Base-by-base conservation (phyloP, 495 filamentous ascomycete species). In the Usnea hakonensis region DNA sequence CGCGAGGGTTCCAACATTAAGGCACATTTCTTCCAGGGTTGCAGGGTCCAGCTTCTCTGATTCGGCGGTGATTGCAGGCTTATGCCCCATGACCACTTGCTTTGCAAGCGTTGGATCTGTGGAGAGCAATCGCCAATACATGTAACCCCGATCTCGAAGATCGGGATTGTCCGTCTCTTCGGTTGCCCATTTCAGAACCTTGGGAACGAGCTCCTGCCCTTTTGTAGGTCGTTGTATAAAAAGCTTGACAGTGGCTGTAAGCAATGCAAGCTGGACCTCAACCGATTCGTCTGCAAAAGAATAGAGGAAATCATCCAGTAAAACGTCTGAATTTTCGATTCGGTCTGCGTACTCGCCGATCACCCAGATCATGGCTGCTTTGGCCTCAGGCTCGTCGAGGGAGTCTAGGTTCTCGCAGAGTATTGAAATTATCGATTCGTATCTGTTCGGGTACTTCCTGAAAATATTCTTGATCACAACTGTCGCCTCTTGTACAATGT, bases 381-480 rank as follows among this genome's bases (percentile, higher is more conserved):
- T 99, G 43, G 94, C 94, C 71, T 99, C 94, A n/a, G 94, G 94
- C 72, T 99, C 94, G 71, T 99, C 94, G 32, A 99, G 81, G 9
- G 90, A 93, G 77, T 99, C 94, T 41, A 99, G 83, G 71, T 99
- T 91, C 74, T 96, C 89, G 76, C 95, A 97, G 2, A 99, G 84
- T 9, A 91, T 90, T 17, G 86, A 85, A 72, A 99, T 99, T 75
- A 99, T 97, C 62, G 87, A 89, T 75, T 99, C 94, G 73, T 99
- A 99, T 71, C 95, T 88, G 71, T 97, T 96, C 7, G 94, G 94
- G 72, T 99, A 99, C 74, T 97, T 97, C 63, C 94, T 85, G 82
- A 99, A 97, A 70, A 99, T 97, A 73, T 99, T 97, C 65, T 91
- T 87, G 69, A 99, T 99, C 23, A 99, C 94, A 30, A 99, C 94